These are phyloP conservation scores for Podila minutissima DNA, from an alignment of 192 early-diverging fungal species.

Conservation along the genomic window DNA sequence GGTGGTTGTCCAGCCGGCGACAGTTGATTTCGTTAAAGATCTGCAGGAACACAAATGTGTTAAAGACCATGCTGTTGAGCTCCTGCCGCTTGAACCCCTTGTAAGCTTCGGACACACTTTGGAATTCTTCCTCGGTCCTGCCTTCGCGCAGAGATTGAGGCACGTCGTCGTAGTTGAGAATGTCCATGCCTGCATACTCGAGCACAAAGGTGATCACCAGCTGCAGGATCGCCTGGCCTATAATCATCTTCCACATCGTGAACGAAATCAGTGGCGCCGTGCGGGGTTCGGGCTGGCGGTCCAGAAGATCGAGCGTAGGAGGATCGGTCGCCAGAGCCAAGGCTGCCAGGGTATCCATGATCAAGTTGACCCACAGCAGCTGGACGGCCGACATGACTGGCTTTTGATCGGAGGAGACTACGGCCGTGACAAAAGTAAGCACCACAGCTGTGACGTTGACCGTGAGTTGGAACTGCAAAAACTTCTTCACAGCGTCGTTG, in stretches of 20 bases:
- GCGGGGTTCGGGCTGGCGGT: conserved; percentile 85
- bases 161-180: conserved; percentile 61
- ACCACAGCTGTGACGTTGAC: conserved; percentile 95
- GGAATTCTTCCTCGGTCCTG: conserved; percentile 3
- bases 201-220: conserved; percentile 82
- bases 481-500: conserved; percentile 98
- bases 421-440: conserved; percentile 81
- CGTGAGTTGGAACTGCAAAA: conserved; percentile 98
- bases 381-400: conserved; percentile 97
- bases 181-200: conserved; percentile 68
- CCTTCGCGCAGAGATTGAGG: conserved; percentile 9
- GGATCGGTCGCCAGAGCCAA: conserved; percentile 97
- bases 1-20: conserved; percentile 74
- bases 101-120: conserved; percentile 9
- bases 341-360: conserved; percentile 99
- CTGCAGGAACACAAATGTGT: conserved; percentile 92
- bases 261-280: conserved; percentile 87
- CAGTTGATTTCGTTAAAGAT: conserved; percentile 84
- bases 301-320: conserved; percentile 84
- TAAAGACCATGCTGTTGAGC: conserved; percentile 89
- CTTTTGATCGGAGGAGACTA: conserved; percentile 67
- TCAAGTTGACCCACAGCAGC: conserved; percentile 98
- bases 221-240: conserved; percentile 92
- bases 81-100: conserved; percentile 20
- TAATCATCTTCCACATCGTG: conserved; percentile 97